Evolutionary conservation across 2,329 filamentous ascomycete genomes (phyloP), one percentile per base, ranked within the genome.

Genomic region (Aciculosporium take): DNA sequence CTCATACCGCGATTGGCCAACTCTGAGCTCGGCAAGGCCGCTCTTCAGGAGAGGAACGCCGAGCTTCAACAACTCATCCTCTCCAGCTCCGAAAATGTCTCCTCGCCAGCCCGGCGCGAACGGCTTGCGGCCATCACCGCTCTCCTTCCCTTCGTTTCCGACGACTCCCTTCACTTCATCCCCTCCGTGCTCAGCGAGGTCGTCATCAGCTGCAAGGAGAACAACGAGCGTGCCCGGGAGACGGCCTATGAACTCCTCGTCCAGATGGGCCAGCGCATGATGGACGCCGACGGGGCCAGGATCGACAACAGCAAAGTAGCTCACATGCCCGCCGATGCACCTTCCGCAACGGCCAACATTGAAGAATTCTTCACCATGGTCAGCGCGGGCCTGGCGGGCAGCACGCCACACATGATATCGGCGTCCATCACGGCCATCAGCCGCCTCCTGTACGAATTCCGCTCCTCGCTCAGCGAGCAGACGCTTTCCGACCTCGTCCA

Each of bases 361-460:
- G 89, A 96, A 54, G 91, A 96, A 61, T 96, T 87, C 64, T 85
- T 96, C 66, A 95, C 89, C 42, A 98, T 98, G 91, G 84, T 96
- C 24, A 94, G 85, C 50, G 91, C 91, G 37, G 91, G 91, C 64
- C 74, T 98, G 40, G 91, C 89, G 2, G 89, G 88, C 43, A 83
- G 81, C 52, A 89, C 87, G 9, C 88, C 91, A 25, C 89, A 96
- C 65, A 95, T 96, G 87, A 88, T 96, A 47, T 94, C 86, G 6
- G 91, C 91, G 0, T 87, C 85, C n/a, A 88, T 98, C 57, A 96
- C 87, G 0, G 89, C 91, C 12, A 74, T 98, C 29, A 91, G 87
- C 12, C 78, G 91, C n/a, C 79, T 95, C 21, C 74, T 98, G 24
- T 96, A 88, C 62, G 84, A 95, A 56, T 98, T 94, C 68, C 81